Percentiles rank a stretch among this genome's conserved stretches.
phyloP scores from a whole-genome alignment of 2,329 filamentous ascomycete genomes.

The Phaeophleospora eucalypticola region DNA sequence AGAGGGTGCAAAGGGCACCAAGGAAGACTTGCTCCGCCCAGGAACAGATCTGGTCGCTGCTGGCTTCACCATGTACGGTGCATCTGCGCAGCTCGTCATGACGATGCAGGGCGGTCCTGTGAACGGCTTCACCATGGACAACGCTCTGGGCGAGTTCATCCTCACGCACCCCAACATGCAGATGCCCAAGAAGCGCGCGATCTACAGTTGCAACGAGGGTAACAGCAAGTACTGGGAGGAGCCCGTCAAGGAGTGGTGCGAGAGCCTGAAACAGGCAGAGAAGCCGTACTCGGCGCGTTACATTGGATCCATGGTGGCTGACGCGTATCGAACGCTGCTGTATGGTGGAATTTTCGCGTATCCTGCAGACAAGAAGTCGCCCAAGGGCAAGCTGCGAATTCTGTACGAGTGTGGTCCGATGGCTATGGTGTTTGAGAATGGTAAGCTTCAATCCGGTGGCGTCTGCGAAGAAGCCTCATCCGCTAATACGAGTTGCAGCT shows the following conservation, averaged over 20 bases:
- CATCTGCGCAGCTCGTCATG: slow-evolving; percentile 90
- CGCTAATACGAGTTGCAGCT: slow-evolving; percentile 50
- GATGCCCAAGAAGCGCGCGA: slow-evolving; percentile 72
- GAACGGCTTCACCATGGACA: slow-evolving; percentile 98
- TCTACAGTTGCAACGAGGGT: slow-evolving; percentile 98
- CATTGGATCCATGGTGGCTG: slow-evolving; percentile 97
- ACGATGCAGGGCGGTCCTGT: slow-evolving; percentile 91
- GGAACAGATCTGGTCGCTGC: slow-evolving; percentile 88
- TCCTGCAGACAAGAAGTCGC: slow-evolving; percentile 94
- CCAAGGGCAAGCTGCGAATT: slow-evolving; percentile 96
- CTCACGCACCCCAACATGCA: slow-evolving; percentile 93
- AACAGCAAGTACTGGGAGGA: slow-evolving; percentile 97
- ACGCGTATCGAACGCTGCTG: slow-evolving; percentile 90
- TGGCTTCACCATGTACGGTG: slow-evolving; percentile 99
- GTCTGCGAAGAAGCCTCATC: neutral
- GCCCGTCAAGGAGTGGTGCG: slow-evolving; percentile 79
- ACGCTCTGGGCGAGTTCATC: slow-evolving; percentile 96
- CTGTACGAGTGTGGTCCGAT: slow-evolving; percentile 98
- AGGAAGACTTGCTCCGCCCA: slow-evolving; percentile 82
- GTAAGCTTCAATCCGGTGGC: slow-evolving; percentile 48
- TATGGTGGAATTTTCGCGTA: slow-evolving; percentile 98
- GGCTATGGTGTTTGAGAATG: slow-evolving; percentile 98
- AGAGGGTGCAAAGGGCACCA: slow-evolving; percentile 67
- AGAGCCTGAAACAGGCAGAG: slow-evolving; percentile 77
- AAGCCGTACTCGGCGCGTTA: slow-evolving; percentile 87